Base-by-base conservation (phyloP, 2,329 filamentous ascomycete species). In the Aspergillus ustus region DNA sequence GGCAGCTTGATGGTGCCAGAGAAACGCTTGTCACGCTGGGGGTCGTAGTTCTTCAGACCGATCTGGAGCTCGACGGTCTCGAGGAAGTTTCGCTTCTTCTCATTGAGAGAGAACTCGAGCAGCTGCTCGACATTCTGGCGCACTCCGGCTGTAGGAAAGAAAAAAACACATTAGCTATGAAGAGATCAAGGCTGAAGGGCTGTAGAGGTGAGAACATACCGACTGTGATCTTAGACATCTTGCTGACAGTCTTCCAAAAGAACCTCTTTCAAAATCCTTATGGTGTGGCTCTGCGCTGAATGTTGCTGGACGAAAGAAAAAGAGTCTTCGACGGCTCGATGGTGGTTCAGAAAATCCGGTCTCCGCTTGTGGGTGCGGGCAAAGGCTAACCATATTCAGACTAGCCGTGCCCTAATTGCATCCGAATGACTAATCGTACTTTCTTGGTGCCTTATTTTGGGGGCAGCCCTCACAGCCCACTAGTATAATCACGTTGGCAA, bases 1-100 rank as follows among this genome's bases (percentile, higher is more conserved):
- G 94, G 93, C 77, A 98, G 91, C 85, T 91, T 93, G 87, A 99
- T 91, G 82, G 95, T 98, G 83, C 95, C 95, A 62, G 92, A 96
- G 94, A 99, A 99, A 97, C 94, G 94, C 94, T 99, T 99, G 87
- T 99, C 95, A 92, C 95, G 94, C 90, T 98, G 87, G 79, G 95
- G 94, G 82, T 99, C 91, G 86, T 97, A 97, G 90, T 96, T 96
- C 91, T 96, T 96, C 81, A 96, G 89, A 82, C 92, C 92, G 86
- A 96, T 95, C 83, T 92, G 88, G 73, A 91, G 78, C 74, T 83
- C 81, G 70, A 97, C 92, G 79, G 91, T 94, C 87, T 95, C 92
- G 81, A 96, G 87, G 86, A 97, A 97, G 89, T 97, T 97, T 76
- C 93, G 87, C 91, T 97, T 97, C 91, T 97, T 97, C 82, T 91